Evolutionary conservation across 2,329 filamentous ascomycete species (phyloP).

Genomic region (Phialophora chinensis): DNA sequence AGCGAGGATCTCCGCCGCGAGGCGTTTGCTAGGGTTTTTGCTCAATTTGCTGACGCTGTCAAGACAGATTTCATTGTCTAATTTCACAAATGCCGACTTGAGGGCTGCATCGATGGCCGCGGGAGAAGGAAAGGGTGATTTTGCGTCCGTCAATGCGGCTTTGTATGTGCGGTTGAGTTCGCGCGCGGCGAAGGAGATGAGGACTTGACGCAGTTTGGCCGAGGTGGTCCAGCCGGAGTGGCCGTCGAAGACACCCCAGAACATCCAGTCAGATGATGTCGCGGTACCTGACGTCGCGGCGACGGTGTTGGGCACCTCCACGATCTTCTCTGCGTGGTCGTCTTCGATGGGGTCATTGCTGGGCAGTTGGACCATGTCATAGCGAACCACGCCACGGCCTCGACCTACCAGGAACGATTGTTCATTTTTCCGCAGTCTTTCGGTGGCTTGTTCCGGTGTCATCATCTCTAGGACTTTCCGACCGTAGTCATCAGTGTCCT

Average conservation of each 20-base stretch:
- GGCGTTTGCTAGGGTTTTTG: constrained; percentile 85
- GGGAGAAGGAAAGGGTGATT: constrained; percentile 68
- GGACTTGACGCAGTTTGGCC: constrained; percentile 87
- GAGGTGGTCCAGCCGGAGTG: constrained; percentile 98
- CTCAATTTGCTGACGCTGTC: constrained; percentile 90
- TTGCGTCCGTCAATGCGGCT: constrained; percentile 63
- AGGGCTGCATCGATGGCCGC: constrained; percentile 89
- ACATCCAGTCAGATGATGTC: constrained; percentile 86
- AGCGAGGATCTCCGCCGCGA: constrained; percentile 87
- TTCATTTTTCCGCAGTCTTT: constrained; percentile 86
- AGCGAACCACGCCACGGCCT: constrained; percentile 88
- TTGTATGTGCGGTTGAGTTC: constrained; percentile 94
- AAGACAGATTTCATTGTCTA: constrained; percentile 94
- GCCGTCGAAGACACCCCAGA: constrained; percentile 98
- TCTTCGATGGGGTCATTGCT: constrained; percentile 99
- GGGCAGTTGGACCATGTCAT: constrained; percentile 91
- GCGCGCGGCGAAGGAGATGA: constrained; percentile 90
- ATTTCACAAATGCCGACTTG: constrained; percentile 83
- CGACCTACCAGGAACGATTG: constrained; percentile 89
- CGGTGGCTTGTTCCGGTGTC: constrained; percentile 89
- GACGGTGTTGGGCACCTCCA: constrained; percentile 75
- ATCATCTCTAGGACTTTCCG: constrained; percentile 93
- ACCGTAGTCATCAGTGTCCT: constrained; percentile 83
- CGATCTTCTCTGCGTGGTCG: constrained; percentile 97
- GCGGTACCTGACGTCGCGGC: constrained; percentile 60